Evolutionary conservation across 257 asterid species (phyloP), one percentile per base, ranked within the genome.

Genomic region (Asclepias syriaca): DNA sequence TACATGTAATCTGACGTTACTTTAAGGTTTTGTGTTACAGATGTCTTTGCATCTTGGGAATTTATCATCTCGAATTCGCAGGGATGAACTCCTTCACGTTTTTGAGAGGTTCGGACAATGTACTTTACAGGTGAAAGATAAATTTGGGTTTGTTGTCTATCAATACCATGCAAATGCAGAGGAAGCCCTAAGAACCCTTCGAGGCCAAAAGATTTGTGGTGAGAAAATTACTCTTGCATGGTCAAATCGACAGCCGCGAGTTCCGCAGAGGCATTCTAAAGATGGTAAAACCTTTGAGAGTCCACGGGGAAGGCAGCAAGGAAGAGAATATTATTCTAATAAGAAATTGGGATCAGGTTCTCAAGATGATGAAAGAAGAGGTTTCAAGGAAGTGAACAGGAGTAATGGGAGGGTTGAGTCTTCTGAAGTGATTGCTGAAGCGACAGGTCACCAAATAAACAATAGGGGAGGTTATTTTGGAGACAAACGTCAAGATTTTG

Each of bases 1-100:
- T 68, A 43, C 22, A 24, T 74, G 15, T 18, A 29, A 39, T 14
- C n/a, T 14, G 13, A 72, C 45, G 40, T 34, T 76, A 22, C 9
- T 60, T 57, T 70, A 27, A 37, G 69, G 43, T 81, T 40, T 19
- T 63, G 24, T 69, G 39, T 70, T 76, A 15, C 77, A 83, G 96
- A 86, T 87, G 96, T 84, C 92, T 45, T 76, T 87, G 85, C 85
- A 86, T 77, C 86, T 84, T n/a, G 92, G 90, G 40, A 87, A 87
- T 67, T 72, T 90, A 32, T 79, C 94, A 54, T 51, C 94, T 75
- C 79, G 58, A 55, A 66, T 69, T 32, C 78, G 74, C 64, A 78
- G 59, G 34, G 85, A 85, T 65, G 95, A 85, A 22, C 85, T 86
- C 51, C 86, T 82, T 72, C 83, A 51, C 66, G 84, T 79, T 77